A percentile compares a stretch with the other conserved stretches of the same genome.
Evolutionary conservation across 139 green algal species (phyloP).

Genomic region (Picochlorum sp.): DNA sequence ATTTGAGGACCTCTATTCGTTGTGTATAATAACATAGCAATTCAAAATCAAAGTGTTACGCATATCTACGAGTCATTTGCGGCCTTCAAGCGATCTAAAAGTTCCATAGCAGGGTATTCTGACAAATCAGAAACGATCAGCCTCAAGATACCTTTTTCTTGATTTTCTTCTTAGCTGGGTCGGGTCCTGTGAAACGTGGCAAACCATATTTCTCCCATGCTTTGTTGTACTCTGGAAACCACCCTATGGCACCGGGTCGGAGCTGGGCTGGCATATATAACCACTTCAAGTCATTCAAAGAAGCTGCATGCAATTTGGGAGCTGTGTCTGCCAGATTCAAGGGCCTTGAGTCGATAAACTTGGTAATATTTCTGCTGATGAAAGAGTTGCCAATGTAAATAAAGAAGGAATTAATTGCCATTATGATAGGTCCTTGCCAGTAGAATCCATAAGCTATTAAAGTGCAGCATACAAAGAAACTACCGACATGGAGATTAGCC

Average conservation of each 20-base stretch:
- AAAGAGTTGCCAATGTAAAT: not conserved
- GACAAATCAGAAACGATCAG: too few species aligned
- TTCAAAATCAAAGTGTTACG: too few species aligned
- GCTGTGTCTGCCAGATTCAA: not conserved
- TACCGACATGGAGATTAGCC: not conserved
- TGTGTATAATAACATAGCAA: too few species aligned
- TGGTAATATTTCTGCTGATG: not conserved
- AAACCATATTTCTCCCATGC: conserved; percentile 4
- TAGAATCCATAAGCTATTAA: not conserved
- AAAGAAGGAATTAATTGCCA: not conserved
- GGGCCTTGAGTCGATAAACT: not conserved
- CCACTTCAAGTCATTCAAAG: not conserved
- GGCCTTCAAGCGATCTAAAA: too few species aligned
- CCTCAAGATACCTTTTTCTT: too few species aligned
- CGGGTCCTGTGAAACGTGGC: not conserved
- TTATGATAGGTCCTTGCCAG: not conserved
- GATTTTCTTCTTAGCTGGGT: not conserved
- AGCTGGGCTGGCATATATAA: not conserved
- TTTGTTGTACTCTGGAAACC: not conserved
- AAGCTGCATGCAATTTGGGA: not conserved
- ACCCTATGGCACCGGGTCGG: not conserved
- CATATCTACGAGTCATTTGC: too few species aligned
- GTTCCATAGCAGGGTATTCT: too few species aligned
- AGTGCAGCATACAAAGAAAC: not conserved
- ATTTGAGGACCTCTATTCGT: too few species aligned